Percentiles rank a stretch among this genome's conserved stretches.
Conservation (phyloP, 2,329 filamentous ascomycete genomes). For the Emergomyces africanus region DNA sequence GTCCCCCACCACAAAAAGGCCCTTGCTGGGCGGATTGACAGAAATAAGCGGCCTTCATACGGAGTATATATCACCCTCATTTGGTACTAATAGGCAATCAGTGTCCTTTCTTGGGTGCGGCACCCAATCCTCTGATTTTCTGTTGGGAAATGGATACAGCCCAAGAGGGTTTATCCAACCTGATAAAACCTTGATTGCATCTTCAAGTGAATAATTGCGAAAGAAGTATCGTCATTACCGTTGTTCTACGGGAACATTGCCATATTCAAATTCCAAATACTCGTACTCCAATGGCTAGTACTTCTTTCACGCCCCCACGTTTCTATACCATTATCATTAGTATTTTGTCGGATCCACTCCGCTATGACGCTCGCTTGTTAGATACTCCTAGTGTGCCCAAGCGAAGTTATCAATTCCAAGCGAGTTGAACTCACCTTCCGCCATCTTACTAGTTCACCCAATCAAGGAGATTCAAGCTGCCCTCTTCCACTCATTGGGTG, state of each 20-base stretch:
- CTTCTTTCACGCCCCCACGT: background rate
- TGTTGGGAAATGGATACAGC: background rate
- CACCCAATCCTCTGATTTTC: background rate
- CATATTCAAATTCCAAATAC: background rate
- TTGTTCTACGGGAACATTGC: background rate
- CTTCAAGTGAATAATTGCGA: background rate
- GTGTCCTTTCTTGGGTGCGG: background rate
- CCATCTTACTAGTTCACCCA: background rate
- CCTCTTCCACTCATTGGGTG: background rate
- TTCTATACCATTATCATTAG: background rate
- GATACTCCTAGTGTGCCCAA: background rate
- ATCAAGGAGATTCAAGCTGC: background rate
- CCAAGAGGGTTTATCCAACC: background rate
- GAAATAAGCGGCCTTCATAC: background rate
- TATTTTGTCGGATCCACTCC: background rate
- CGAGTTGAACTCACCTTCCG: background rate
- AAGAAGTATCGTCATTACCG: background rate
- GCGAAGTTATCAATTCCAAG: background rate
- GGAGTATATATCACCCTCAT: too few species aligned
- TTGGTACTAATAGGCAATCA: background rate
- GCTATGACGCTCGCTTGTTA: background rate
- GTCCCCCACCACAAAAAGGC: background rate
- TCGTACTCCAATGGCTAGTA: background rate
- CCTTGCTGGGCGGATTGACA: background rate
- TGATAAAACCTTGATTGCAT: background rate